Evolutionary conservation across 805 yeast genomes (phyloP), one percentile per base, ranked within the genome.

Genomic region (Metschnikowia drakensbergensis): DNA sequence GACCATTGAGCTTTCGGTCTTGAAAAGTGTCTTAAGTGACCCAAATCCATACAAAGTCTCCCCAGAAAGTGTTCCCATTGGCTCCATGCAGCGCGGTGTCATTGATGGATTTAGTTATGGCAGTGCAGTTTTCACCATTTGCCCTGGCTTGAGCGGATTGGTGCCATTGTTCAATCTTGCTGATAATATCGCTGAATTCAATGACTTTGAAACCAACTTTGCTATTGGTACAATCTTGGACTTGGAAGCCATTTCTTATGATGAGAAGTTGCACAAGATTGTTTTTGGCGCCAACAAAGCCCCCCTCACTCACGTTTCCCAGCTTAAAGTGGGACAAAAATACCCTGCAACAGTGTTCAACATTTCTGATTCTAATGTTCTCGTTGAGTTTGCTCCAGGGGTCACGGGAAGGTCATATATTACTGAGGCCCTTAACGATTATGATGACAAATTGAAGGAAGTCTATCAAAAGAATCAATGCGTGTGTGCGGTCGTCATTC

Each of bases 341-440:
- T 60, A 82, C 40, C 87, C 91, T 2, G 89, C 83, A 5, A 79
- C 81, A 60, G 72, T 89, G 10, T 59, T 80, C 47, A 82, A 76
- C 56, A 77, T 86, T 2, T 69, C 76, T 45, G 84, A 80, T 9
- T 74, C 77, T 37, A 81, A 75, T 55, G 82, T 88, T 36, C 65
- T 86, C 55, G 84, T 88, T 37, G 86, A 85, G 52, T 66, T 89
- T 39, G 86, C 89, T n/a, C 74, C 75, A 31, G 75, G 72, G 40
- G 72, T 84, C 7, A 74, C 76, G 31, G 91, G 86, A 3, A 74
- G 83, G 47, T 76, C 94, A 3, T 82, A 77, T 60, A 78, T 85
- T 45, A 82, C 94, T 3, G 96, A 89, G 63, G 89, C 95, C 5
- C 70, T 86, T 55, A 79, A 83, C 59, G 85, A 85, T 61, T 88